Evolutionary conservation across 495 filamentous ascomycete genomes (phyloP).

Genomic region (Penicillium goetzii): DNA sequence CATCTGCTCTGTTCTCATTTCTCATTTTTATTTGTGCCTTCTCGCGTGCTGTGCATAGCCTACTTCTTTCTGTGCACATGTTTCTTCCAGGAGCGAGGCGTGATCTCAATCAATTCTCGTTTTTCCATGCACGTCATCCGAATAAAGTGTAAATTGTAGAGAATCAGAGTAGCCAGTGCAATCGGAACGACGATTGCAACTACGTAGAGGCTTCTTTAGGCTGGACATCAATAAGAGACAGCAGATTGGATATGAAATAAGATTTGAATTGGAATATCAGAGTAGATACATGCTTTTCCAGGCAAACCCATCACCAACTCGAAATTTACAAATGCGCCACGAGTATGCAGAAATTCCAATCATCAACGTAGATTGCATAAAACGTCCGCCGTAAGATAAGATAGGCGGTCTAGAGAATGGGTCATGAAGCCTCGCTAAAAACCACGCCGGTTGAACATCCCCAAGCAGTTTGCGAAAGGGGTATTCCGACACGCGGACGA

Average conservation of each 20-base stretch:
- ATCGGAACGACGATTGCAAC: neutral
- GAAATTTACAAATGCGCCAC: neutral
- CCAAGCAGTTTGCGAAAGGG: neutral
- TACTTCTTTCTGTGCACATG: neutral
- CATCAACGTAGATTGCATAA: conserved; percentile 5
- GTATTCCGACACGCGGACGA: neutral
- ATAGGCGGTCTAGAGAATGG: neutral
- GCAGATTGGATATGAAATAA: neutral
- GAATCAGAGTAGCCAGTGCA: neutral
- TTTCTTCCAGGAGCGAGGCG: neutral
- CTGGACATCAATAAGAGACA: neutral
- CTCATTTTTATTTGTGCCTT: neutral
- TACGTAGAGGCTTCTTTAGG: neutral
- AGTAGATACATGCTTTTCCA: conserved; percentile 4
- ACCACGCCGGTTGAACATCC: neutral
- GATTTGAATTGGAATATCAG: neutral
- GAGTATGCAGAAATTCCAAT: conserved; percentile 8
- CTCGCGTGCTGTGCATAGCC: neutral
- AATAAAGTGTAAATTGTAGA: neutral
- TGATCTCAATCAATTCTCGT: neutral
- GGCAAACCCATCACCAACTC: conserved; percentile 4
- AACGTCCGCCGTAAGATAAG: neutral
- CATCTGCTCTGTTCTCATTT: neutral
- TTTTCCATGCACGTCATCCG: neutral
- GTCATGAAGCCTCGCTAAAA: neutral